Evolutionary conservation across 2,329 filamentous ascomycete genomes (phyloP), one percentile per base, ranked within the genome.

Genomic region (Pseudogymnoascus sp.): DNA sequence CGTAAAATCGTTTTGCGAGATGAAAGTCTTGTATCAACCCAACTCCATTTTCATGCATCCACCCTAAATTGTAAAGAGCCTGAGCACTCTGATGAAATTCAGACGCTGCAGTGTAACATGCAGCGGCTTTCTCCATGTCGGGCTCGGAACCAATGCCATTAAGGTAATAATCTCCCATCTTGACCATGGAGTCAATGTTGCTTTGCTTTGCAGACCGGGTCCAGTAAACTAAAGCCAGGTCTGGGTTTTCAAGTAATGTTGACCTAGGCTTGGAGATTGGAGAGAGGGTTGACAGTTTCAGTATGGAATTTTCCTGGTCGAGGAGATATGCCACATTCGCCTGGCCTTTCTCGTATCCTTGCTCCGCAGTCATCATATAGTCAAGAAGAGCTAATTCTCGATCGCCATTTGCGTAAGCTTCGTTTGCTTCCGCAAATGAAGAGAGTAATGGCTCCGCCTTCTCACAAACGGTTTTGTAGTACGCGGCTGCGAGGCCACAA

Each of bases 1-100:
- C 94, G 71, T 99, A 99, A 74, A 92, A 96, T 60, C 94, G 81
- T 75, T 99, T 99, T 2, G 95, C 94, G 61, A 99, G 85, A 70
- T 99, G 94, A 72, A 95, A 99, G 71, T 99, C 94, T 72, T 99
- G 94, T 60, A 89, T 88, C 18, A 97, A 83, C 1, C 92, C 91
- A 58, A 97, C 81, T 6, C 94, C 94, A 70, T 97, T 97, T 75
- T 99, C 94, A 70, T 99, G 91, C 93, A 99, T 97, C 94, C 94
- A 99, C 4, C 94, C 95, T 12, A 99, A 79, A 69, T 99, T 97
- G 83, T 91, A 99, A 62, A 97, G 84, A 12, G 95, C 94, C 74
- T 99, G 95, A 2, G 93, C 94, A 67, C 91, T 96, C 70, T 91
- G 88, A 67, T 93, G 86, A 63, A 89, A 91, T 70, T 99, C 94